These are phyloP conservation scores for Linnemannia zychae DNA, from an alignment of 192 early-diverging fungal genomes.

Conservation along the genomic window DNA sequence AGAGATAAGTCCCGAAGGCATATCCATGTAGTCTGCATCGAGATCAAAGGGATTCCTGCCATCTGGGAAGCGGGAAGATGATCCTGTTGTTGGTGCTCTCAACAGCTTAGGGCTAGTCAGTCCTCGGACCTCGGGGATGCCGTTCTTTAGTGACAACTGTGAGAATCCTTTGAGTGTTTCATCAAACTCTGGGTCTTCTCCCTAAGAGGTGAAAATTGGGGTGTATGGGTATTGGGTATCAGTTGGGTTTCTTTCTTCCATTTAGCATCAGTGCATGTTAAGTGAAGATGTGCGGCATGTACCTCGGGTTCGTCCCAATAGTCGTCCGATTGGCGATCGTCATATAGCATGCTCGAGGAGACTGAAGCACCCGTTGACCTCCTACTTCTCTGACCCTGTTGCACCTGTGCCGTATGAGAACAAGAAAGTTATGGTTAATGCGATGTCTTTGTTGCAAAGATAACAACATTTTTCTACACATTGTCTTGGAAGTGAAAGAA, in stretches of 20 bases:
- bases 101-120: background rate
- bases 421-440: background rate
- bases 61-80: slow-evolving; percentile 18
- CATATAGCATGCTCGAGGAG: slow-evolving; percentile 7
- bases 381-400: background rate
- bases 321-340: slow-evolving; percentile 10
- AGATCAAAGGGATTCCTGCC: slow-evolving; percentile 45
- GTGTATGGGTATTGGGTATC: background rate
- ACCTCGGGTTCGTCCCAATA: slow-evolving; percentile 31
- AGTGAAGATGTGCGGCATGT: too few species aligned
- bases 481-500: slow-evolving; percentile 2
- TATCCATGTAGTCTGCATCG: slow-evolving; percentile 39
- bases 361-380: background rate
- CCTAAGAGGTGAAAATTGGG: too few species aligned
- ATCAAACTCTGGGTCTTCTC: slow-evolving; percentile 36
- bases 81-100: background rate
- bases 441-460: background rate
- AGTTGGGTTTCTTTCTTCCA: too few species aligned
- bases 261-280: too few species aligned
- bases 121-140: slow-evolving; percentile 13
- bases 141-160: slow-evolving; percentile 3
- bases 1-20: slow-evolving; percentile 17
- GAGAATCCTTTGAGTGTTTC: slow-evolving; percentile 23
- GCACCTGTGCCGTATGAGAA: background rate
- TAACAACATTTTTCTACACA: background rate